Evolutionary conservation across 140 eudicot species (phyloP), one percentile per base, ranked within the genome.

Genomic region (Erigeron philadelphicus): DNA sequence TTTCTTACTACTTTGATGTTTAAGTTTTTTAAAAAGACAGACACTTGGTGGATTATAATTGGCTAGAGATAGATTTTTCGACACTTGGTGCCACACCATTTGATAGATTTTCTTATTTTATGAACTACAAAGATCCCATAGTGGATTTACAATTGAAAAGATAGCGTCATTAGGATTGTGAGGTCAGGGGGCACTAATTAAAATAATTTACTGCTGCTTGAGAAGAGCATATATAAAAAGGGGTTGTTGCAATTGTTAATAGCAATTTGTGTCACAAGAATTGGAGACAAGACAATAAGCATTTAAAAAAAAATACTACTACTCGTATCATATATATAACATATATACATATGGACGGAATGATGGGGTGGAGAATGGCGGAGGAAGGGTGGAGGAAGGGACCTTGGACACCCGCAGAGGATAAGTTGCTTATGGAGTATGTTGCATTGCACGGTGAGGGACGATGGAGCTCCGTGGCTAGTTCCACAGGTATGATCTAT

Each of bases 351-450:
- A 78, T 79, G 77, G 85, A 52, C 11, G 71, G 79, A 35, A 61
- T 79, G 83, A 76, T 66, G 84, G 76, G 83, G 13, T 82, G 81
- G 85, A 82, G 79, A 75, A 77, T 61, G 72, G 78, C 48, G 62
- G 85, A 75, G 35, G 77, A 78, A 76, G 89, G 85, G 13, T 87
- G 97, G 92, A 87, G 95, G 83, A 90, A 90, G 77, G 97, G 97
- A 31, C 97, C 97, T 17, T 90, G 97, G 97, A 90, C 93, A 16
- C 88, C 94, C 0, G 86, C 82, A 7, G 97, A 90, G 71, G 95
- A 90, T 78, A 90, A 81, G 86, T 69, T 90, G 72, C 94, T 90
- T 15, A 23, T 73, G 42, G 86, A 85, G 23, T 83, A 87, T 78
- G 83, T 90, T 21, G 75, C 54, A 76, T 71, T 75, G 75, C 77